Evolutionary conservation across 257 asterid genomes (phyloP).

Genomic region (Linaria vulgaris): DNA sequence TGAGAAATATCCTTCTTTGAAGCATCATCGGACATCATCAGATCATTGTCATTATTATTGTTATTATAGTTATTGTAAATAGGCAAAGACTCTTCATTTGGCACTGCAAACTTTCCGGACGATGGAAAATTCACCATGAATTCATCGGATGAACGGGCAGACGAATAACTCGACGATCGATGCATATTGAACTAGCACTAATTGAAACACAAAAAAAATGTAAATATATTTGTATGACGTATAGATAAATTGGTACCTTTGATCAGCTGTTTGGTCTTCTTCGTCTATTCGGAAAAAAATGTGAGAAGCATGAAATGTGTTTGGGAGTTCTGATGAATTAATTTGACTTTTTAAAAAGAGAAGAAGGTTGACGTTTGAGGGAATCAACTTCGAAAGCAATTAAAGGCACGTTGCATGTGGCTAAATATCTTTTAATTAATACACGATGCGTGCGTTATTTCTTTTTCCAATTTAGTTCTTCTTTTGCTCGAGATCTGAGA

Average conservation of each 20-base stretch:
- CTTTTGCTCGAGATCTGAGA: background rate
- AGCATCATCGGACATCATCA: constrained; percentile 25
- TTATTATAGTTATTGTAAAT: background rate
- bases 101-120: constrained; percentile 20
- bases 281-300: background rate
- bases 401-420: constrained; percentile 26
- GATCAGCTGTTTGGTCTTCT: constrained; percentile 19
- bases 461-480: background rate
- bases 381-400: constrained; percentile 30
- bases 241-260: background rate
- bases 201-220: constrained; percentile 13
- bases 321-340: constrained; percentile 9
- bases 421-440: constrained; percentile 19
- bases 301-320: constrained; percentile 31
- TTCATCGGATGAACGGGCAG: constrained; percentile 44
- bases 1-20: constrained; percentile 42
- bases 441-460: background rate
- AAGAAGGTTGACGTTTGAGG: constrained; percentile 12
- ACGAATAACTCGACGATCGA: constrained; percentile 45
- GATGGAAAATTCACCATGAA: constrained; percentile 40
- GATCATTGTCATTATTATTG: background rate
- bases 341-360: background rate
- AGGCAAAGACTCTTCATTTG: constrained; percentile 25
- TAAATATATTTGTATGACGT: background rate
- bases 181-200: constrained; percentile 34